These are phyloP conservation scores for Leptosphaerulina australis DNA, from an alignment of 2,329 filamentous ascomycete genomes.

Conservation along the genomic window DNA sequence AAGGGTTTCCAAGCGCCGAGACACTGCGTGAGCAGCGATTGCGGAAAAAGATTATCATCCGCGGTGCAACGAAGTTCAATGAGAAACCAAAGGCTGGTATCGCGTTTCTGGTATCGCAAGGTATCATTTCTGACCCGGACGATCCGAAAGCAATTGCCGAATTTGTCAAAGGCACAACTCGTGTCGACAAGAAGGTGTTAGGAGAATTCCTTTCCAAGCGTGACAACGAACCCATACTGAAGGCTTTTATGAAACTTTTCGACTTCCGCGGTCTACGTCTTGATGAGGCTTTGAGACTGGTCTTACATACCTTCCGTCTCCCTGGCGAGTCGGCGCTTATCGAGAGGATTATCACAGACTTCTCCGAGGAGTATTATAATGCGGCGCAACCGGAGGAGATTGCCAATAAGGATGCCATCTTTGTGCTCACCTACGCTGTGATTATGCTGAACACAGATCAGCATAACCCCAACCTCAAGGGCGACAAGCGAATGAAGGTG, in stretches of 20 bases:
- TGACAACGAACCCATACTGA: slow-evolving; percentile 82
- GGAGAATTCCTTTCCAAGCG: slow-evolving; percentile 94
- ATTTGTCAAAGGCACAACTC: slow-evolving; percentile 85
- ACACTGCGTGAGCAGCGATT: slow-evolving; percentile 72
- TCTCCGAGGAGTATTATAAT: slow-evolving; percentile 82
- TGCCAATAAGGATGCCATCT: slow-evolving; percentile 84
- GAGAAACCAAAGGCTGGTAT: slow-evolving; percentile 90
- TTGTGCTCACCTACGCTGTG: slow-evolving; percentile 90
- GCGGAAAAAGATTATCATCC: slow-evolving; percentile 86
- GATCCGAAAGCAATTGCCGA: slow-evolving; percentile 79
- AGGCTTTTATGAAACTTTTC: slow-evolving; percentile 84
- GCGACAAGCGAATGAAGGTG: slow-evolving; percentile 80
- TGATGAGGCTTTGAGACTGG: slow-evolving; percentile 83
- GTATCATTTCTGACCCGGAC: slow-evolving; percentile 77
- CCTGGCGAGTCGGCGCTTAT: slow-evolving; percentile 93
- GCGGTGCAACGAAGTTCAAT: slow-evolving; percentile 89
- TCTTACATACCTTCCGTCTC: slow-evolving; percentile 91
- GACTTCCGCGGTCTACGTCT: slow-evolving; percentile 86
- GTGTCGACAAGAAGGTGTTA: slow-evolving; percentile 86
- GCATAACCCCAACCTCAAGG: slow-evolving; percentile 88
- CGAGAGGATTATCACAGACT: slow-evolving; percentile 86
- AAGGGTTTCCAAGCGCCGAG: slow-evolving; percentile 70
- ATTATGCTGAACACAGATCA: slow-evolving; percentile 98
- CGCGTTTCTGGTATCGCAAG: slow-evolving; percentile 81
- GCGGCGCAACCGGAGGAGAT: slow-evolving; percentile 74